Base-by-base conservation (phyloP, 2,329 filamentous ascomycete species). In the Apiospora marii region DNA sequence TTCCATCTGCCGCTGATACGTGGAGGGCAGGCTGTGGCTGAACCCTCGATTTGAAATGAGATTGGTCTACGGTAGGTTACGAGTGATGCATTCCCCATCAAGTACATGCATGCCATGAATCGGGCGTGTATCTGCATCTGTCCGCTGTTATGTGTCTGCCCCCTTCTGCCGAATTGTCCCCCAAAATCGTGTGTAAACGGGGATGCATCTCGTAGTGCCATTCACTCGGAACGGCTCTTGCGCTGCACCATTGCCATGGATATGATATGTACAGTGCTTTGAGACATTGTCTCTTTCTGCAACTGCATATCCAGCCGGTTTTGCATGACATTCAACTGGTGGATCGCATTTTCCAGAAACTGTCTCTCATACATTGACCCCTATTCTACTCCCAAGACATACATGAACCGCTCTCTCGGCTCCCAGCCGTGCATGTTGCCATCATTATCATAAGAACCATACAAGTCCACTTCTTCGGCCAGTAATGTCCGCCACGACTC, bases 11-110 rank as follows among this genome's bases (percentile, higher is more conserved):
- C 19, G 53, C 30, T 61, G 53, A 37, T 37, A 37, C 37, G 53
- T 37, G 30, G 53, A 61, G 53, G 53, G n/a, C 53, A 19, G 53
- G 34, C 51, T 58, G 49, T n/a, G 51, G 27, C 14, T 58, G 51
- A 58, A 27, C 13, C 49, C 12, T n/a, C 51, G 13, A 22, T 58
- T 34, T 22, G 58, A 41, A 22, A 41, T 10, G 34, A n/a, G 22
- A 7, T 34, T 41, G 34, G 58, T n/a, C 34, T 64, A n/a, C 53
- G 14, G 30, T 64, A 64, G 10, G 34, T 24, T 13, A 19, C 22
- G 6, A 64, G 19, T 37, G 51, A 34, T 58, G 27, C 51, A 8
- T 8, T 37, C 30, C 53, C 22, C 14, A 6, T 12, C 1, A 24
- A 16, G 53, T 37, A 7, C 27, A 61, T 22, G 16, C 22, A 61